Evolutionary conservation across 2,329 filamentous ascomycete genomes (phyloP), one percentile per base, ranked within the genome.

Genomic region (Xylariaceae sp.): DNA sequence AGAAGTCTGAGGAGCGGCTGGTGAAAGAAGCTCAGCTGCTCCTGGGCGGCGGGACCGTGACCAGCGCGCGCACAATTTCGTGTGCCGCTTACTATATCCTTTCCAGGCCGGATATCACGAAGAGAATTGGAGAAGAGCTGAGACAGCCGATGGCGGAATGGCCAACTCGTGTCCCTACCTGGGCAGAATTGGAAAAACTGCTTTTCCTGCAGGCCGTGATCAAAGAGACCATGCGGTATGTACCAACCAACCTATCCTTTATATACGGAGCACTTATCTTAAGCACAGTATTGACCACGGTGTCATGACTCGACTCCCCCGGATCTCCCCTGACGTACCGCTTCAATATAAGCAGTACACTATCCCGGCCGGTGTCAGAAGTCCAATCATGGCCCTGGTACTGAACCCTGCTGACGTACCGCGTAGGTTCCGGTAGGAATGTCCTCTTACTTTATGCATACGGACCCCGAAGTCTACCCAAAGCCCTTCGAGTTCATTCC

Each of bases 191-290:
- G 21, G 70, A 76, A 58, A 61, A 65, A 52, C 62, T 77, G 7
- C 71, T 71, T 1, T 78, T 74, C 49, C 68, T 82, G 19, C 62
- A 66, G 36, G 64, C 58, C 6, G 53, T 65, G 3, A 58, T 66
- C 12, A 66, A 66, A 47, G 64, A 66, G 53, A 44, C 60, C 21
- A 34, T 65, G 19, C 60, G 64, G 64, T 63, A 58, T 37, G 39
- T 46, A 51, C 26, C 50, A 33, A 19, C 19, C 33, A 17, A 31
- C 46, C 24, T 17, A n/a, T 19, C 36, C 17, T 29, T 39, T 19
- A 23, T 11, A 11, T 46, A 41, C 26, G 37, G 9, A 40, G 21
- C 19, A 16, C 28, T 51, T 12, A 57, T 43, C 36, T 36, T 3
- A 19, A 26, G 14, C 23, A 37, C n/a, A 57, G 49, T 9, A 31